These are phyloP conservation scores for Dioscorea alata DNA, from an alignment of 106 monocot genomes.

Conservation along the genomic window DNA sequence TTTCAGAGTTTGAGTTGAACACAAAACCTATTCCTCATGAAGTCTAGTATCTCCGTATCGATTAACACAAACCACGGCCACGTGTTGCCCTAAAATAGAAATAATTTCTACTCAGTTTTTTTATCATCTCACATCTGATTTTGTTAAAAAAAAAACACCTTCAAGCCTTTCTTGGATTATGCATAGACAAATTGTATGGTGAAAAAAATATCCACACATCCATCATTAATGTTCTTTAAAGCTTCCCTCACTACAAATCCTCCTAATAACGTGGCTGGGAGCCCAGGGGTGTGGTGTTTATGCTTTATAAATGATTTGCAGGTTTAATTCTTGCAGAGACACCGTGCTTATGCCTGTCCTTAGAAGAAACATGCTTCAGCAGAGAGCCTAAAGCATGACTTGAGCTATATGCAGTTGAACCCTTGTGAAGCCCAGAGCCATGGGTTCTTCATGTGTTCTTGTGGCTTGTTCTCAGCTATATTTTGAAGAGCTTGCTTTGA, in stretches of 20 bases:
- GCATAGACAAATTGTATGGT: too few relatives aligned
- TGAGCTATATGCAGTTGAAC: conserved; percentile 7
- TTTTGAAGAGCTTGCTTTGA: conserved; percentile 35
- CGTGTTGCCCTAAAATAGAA: too few relatives aligned
- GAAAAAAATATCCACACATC: too few relatives aligned
- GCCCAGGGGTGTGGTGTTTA: conserved; percentile 12
- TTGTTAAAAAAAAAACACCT: too few relatives aligned
- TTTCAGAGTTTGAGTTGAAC: too few relatives aligned
- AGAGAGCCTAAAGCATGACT: conserved; percentile 5
- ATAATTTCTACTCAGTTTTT: too few relatives aligned
- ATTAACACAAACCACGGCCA: too few relatives aligned
- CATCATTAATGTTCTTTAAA: conserved; percentile 4
- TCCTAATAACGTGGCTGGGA: conserved; percentile 18
- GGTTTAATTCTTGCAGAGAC: conserved; percentile 13
- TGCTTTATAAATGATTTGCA: background rate
- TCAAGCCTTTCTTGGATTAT: too few relatives aligned
- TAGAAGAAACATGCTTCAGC: conserved; percentile 16
- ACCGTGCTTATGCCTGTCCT: conserved; percentile 10
- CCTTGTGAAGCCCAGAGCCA: conserved; percentile 11
- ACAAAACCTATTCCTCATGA: too few relatives aligned
- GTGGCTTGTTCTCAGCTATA: conserved; percentile 32
- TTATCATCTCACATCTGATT: too few relatives aligned
- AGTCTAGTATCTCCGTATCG: too few relatives aligned
- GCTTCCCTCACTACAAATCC: conserved; percentile 34
- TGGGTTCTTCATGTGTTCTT: conserved; percentile 19